phyloP scores from a whole-genome alignment of 2,329 filamentous ascomycete species.

The Ophidiomyces ophidiicola region DNA sequence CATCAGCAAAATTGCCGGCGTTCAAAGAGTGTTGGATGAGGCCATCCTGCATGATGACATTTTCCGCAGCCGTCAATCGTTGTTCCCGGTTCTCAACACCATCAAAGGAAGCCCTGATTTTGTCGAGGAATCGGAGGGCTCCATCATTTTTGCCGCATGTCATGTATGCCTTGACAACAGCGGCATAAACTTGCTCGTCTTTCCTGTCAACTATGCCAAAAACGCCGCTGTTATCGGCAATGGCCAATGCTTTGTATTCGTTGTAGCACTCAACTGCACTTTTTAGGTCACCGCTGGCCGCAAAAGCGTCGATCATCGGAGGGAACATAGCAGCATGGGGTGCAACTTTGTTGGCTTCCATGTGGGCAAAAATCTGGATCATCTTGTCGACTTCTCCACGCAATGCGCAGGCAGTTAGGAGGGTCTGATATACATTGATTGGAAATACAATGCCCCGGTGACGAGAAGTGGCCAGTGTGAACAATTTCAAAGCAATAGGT shows the following conservation, averaged over 20 bases:
- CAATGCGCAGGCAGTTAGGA: conserved; percentile 79
- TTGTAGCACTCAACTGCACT: conserved; percentile 93
- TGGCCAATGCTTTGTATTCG: conserved; percentile 80
- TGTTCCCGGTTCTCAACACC: conserved; percentile 42
- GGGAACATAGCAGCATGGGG: conserved; percentile 76
- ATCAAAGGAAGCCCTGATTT: conserved; percentile 51
- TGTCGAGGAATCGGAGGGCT: conserved; percentile 73
- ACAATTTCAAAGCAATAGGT: conserved; percentile 71
- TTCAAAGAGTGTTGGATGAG: conserved; percentile 69
- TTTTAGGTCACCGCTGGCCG: conserved; percentile 63
- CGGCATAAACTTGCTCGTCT: conserved; percentile 76
- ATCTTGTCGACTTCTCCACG: conserved; percentile 74
- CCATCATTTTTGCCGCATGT: conserved; percentile 67
- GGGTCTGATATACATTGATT: conserved; percentile 67
- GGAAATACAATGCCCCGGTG: conserved; percentile 54
- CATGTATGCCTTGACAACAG: conserved; percentile 83
- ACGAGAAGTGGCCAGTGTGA: conserved; percentile 58
- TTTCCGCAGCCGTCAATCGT: conserved; percentile 52
- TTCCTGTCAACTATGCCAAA: conserved; percentile 56
- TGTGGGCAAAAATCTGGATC: conserved; percentile 80
- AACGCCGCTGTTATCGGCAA: conserved; percentile 66
- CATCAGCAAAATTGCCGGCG: conserved; percentile 57
- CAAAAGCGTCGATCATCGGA: conserved; percentile 90
- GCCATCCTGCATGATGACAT: conserved; percentile 58
- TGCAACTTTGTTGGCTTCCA: conserved; percentile 64